A percentile compares a stretch with the other conserved stretches of the same genome.
These are phyloP conservation scores for Solanum arcanum DNA, from an alignment of 257 asterid genomes.

Conservation along the genomic window DNA sequence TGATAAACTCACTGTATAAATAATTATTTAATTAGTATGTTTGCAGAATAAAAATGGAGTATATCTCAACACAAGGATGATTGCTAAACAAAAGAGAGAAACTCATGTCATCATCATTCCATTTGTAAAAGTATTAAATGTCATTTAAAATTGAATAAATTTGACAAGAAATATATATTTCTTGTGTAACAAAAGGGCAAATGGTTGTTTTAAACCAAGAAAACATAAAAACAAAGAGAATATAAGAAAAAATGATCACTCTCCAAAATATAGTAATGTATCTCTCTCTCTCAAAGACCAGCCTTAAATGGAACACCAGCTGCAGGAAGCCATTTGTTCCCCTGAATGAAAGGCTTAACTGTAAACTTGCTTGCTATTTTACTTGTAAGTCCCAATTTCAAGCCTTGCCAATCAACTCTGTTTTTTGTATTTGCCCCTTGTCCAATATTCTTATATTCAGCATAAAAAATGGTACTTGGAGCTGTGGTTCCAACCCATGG, in stretches of 20 bases:
- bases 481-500: slow-evolving; percentile 80
- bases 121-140: background rate
- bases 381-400: slow-evolving; percentile 40
- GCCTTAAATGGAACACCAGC: slow-evolving; percentile 40
- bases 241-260: background rate
- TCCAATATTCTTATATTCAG: slow-evolving; percentile 50
- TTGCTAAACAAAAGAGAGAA: background rate
- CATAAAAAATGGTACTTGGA: slow-evolving; percentile 64
- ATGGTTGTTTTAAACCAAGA: background rate
- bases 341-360: slow-evolving; percentile 40
- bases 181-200: background rate
- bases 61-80: background rate
- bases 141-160: background rate
- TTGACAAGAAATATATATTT: background rate
- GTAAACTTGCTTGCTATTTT: slow-evolving; percentile 44
- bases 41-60: background rate
- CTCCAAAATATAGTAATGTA: background rate
- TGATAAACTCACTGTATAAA: background rate
- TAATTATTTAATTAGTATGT: too few relatives aligned
- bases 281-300: slow-evolving; percentile 29
- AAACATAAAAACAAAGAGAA: background rate
- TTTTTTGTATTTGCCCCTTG: slow-evolving; percentile 51
- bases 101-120: background rate
- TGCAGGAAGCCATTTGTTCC: slow-evolving; percentile 51
- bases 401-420: slow-evolving; percentile 69